These are phyloP conservation scores for Periconia macrospinosa DNA, from an alignment of 2,329 filamentous ascomycete species.

Conservation along the genomic window DNA sequence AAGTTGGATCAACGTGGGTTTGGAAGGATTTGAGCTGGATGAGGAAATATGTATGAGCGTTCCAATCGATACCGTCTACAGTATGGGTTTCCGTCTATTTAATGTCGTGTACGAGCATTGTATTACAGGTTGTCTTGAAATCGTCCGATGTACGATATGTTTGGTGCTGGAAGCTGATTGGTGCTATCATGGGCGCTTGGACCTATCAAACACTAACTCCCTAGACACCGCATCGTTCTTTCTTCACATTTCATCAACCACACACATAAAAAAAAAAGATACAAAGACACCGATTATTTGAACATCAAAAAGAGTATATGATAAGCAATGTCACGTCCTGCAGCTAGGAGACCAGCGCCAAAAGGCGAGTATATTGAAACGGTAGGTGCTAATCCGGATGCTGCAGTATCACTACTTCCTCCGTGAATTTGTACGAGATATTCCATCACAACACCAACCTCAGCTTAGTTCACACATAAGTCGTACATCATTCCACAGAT, in stretches of 20 bases:
- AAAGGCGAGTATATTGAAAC: slow-evolving; percentile 98
- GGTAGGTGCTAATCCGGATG: slow-evolving; percentile 54
- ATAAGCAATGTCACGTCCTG: slow-evolving; percentile 45
- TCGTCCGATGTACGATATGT: background rate
- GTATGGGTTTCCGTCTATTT: too few relatives aligned
- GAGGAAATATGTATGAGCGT: too few relatives aligned
- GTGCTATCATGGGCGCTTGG: slow-evolving; percentile 1
- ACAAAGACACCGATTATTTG: background rate
- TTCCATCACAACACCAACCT: too few relatives aligned
- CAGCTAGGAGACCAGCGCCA: slow-evolving; percentile 58
- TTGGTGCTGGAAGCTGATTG: background rate
- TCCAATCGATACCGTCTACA: too few relatives aligned
- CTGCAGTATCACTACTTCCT: too few relatives aligned
- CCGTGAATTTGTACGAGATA: too few relatives aligned
- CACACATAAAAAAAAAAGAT: background rate
- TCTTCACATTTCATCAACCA: background rate
- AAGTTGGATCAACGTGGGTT: too few relatives aligned
- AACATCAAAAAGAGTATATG: background rate
- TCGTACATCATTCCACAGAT: too few relatives aligned
- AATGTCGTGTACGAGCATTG: too few relatives aligned
- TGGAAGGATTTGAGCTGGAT: too few relatives aligned
- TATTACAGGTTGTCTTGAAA: too few relatives aligned
- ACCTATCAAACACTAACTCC: slow-evolving; percentile 1
- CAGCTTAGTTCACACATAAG: too few relatives aligned
- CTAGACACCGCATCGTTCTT: background rate